Base-by-base conservation (phyloP, 192 early-diverging fungal species). In the Physocladia obscura region DNA sequence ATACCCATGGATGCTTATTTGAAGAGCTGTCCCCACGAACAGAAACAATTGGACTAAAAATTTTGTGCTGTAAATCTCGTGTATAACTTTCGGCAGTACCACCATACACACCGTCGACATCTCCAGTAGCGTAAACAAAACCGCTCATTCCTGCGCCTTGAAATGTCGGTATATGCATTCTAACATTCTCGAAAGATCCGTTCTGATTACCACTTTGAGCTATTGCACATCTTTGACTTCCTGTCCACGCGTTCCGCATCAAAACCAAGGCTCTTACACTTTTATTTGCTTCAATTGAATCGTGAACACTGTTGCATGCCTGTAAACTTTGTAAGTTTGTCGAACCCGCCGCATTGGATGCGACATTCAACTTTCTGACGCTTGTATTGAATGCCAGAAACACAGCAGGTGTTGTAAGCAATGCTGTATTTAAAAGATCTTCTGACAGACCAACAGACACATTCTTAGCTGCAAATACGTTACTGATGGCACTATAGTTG, bases 31-130 rank as follows among this genome's bases (percentile, higher is more conserved):
- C 39, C 11, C 62, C 62, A 34, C 26, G 19, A 31, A 65, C 51
- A 26, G 49, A 51, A 32, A 65, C 49, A 21, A 65, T 49, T 32
- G 62, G 62, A 13, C 48, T 44, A 34, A 65, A 65, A 13, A 35
- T 44, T 26, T 65, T 65, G 49, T 32, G 32, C 35, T 65, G 62
- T 15, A 65, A 48, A 32, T 65, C 62, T 26, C 62, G 62, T 30
- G 34, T 32, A 22, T 65, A 65, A 1, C 48, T 51, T 6, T 51
- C 49, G 17, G 49, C 49, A 34, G 17, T 34, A 1, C 47, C 62
- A 19, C 19, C 17, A 37, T 44, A 62, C 22, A 62, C 48, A 1
- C 60, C 60, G 31, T 65, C 62, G 51, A 65, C 34, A 15, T 65
- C 62, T 13, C 49, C 49, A 1, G 62, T 22, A 5, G 49, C 36